Conservation (phyloP, 2,329 filamentous ascomycete genomes). For the Capronia epimyces region DNA sequence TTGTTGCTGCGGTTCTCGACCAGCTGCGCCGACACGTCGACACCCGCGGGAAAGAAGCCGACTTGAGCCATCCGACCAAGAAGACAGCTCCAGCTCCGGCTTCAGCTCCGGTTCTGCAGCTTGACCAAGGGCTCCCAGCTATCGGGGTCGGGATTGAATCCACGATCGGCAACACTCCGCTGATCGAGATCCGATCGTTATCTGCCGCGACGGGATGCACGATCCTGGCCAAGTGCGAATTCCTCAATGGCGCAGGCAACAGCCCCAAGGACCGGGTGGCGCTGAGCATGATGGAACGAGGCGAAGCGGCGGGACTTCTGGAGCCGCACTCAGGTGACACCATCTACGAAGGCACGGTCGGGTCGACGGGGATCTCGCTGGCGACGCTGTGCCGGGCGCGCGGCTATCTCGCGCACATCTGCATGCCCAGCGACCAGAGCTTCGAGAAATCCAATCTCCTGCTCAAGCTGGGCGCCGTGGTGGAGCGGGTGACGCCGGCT, state of each 20-base stretch:
- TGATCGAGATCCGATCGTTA: slow-evolving; percentile 78
- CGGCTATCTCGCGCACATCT: slow-evolving; percentile 91
- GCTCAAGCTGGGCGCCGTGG: slow-evolving; percentile 81
- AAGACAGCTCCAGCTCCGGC: too few relatives aligned
- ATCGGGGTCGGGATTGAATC: slow-evolving; percentile 65
- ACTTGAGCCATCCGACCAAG: neutral
- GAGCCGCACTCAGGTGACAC: slow-evolving; percentile 79
- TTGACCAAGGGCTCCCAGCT: neutral
- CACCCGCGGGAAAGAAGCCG: neutral
- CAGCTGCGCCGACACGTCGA: slow-evolving; percentile 13
- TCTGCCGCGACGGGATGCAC: slow-evolving; percentile 80
- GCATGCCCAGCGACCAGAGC: slow-evolving; percentile 91
- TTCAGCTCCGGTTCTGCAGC: neutral
- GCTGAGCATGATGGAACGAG: slow-evolving; percentile 76
- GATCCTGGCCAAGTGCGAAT: slow-evolving; percentile 92
- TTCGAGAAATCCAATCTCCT: slow-evolving; percentile 85
- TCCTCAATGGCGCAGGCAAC: slow-evolving; percentile 88
- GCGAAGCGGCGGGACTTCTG: slow-evolving; percentile 71
- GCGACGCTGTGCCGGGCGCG: slow-evolving; percentile 80
- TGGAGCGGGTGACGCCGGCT: slow-evolving; percentile 83
- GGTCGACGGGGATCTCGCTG: slow-evolving; percentile 91
- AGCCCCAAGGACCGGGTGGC: slow-evolving; percentile 95
- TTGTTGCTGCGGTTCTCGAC: slow-evolving; percentile 20
- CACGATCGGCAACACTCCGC: slow-evolving; percentile 87
- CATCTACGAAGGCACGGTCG: slow-evolving; percentile 95